Evolutionary conservation across 1,284 basidiomycete species (phyloP).

Genomic region (Ustilago shanxiensis): DNA sequence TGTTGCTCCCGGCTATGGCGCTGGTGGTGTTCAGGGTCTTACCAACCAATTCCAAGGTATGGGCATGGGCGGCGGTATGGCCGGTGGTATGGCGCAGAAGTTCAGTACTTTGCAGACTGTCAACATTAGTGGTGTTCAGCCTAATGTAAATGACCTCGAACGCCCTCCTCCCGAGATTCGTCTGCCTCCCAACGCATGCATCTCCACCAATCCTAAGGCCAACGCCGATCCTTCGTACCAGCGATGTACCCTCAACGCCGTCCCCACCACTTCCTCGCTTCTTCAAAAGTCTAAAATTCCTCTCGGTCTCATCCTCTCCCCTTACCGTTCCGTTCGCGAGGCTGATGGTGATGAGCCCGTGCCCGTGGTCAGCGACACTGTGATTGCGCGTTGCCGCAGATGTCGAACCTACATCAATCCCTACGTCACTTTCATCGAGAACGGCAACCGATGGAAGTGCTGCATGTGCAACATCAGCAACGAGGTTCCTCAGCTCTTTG

Average conservation of each 20-base stretch:
- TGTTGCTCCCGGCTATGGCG: constrained; percentile 37
- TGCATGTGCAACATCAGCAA: constrained; percentile 99
- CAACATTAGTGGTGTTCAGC: constrained; percentile 62
- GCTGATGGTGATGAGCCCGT: constrained; percentile 77
- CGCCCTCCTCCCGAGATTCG: constrained; percentile 88
- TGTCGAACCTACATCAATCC: constrained; percentile 99
- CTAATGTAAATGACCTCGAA: constrained; percentile 86
- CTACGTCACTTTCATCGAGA: constrained; percentile 97
- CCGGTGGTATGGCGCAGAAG: constrained; percentile 56
- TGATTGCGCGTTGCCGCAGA: constrained; percentile 95
- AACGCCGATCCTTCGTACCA: constrained; percentile 94
- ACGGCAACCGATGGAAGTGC: constrained; percentile 98
- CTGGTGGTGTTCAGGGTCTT: constrained; percentile 76
- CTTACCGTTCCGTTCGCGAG: constrained; percentile 82
- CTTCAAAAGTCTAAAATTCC: constrained; percentile 94
- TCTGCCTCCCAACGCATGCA: constrained; percentile 83
- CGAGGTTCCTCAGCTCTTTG: constrained; percentile 97
- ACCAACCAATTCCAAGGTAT: constrained; percentile 88
- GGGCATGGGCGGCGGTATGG: constrained; percentile 75
- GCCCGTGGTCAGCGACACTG: constrained; percentile 89
- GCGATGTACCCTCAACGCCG: constrained; percentile 88
- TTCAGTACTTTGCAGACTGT: constrained; percentile 59
- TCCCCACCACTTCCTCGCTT: constrained; percentile 92
- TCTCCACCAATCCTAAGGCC: constrained; percentile 83
- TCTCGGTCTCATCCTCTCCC: constrained; percentile 88